A percentile compares a stretch with the other conserved stretches of the same genome.
phyloP scores from a whole-genome alignment of 495 filamentous ascomycete genomes.

The Tuber calosporum region DNA sequence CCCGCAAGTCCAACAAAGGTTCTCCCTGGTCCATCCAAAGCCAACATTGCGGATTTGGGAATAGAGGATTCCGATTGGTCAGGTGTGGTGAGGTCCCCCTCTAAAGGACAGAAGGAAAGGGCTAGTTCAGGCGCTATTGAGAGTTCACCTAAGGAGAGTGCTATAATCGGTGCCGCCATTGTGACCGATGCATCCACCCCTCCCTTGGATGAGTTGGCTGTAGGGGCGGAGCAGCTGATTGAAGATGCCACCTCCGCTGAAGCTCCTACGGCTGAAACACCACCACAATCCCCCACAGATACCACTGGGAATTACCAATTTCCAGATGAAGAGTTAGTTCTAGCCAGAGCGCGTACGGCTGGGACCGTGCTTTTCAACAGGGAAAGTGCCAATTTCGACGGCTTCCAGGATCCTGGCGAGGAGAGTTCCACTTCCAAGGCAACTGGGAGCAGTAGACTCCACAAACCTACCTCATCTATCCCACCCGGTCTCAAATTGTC shows the following conservation, averaged over 20 bases:
- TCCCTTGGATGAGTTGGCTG: background rate
- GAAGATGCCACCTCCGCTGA: background rate
- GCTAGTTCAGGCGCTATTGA: background rate
- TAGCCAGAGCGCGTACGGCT: background rate
- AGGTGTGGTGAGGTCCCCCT: too few species aligned
- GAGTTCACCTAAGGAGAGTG: background rate
- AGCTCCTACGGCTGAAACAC: background rate
- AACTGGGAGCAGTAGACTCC: background rate
- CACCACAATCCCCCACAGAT: background rate
- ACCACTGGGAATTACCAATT: background rate
- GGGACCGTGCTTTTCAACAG: background rate
- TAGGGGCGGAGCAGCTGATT: fast-evolving
- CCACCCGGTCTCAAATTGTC: background rate
- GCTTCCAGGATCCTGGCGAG: background rate
- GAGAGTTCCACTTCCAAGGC: background rate
- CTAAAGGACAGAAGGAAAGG: too few species aligned
- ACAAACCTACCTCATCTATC: background rate
- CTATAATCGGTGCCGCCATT: background rate
- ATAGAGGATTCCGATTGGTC: too few species aligned
- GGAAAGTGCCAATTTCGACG: background rate
- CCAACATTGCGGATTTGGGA: too few species aligned
- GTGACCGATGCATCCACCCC: too few species aligned
- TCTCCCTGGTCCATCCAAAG: too few species aligned
- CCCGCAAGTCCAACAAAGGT: too few species aligned
- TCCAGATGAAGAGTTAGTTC: background rate